Conservation (phyloP, 768 basidiomycete species). For the Cystofilobasidium macerans region DNA sequence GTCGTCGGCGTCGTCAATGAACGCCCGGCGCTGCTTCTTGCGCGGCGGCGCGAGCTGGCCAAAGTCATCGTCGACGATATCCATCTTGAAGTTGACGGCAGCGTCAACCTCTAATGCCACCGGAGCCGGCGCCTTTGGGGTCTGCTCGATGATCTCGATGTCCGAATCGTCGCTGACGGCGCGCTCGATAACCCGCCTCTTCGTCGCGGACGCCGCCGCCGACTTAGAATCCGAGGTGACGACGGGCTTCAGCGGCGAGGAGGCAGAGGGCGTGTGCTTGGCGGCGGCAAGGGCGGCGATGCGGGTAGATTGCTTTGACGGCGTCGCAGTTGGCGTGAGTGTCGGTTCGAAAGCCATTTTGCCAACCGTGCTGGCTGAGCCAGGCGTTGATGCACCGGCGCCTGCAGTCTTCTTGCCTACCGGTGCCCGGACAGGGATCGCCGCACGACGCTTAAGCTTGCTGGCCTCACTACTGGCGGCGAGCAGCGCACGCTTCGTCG, state of each 20-base stretch:
- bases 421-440: neutral
- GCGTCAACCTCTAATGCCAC: neutral
- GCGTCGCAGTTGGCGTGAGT: neutral
- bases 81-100: neutral
- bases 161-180: neutral
- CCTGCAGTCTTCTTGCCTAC: neutral
- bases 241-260: neutral
- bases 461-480: neutral
- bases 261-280: neutral
- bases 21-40: neutral
- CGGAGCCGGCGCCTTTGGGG: neutral
- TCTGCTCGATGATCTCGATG: slow-evolving; percentile 1
- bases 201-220: neutral
- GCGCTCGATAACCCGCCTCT: neutral
- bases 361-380: neutral
- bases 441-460: neutral
- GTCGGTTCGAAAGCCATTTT: no score
- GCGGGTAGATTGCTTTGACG: neutral
- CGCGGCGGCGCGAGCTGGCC: neutral
- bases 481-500: neutral
- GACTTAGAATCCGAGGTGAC: neutral
- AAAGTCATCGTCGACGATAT: neutral
- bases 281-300: neutral
- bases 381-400: neutral
- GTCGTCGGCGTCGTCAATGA: neutral